Evolutionary conservation across 306 rosid species (phyloP).

Genomic region (Oemleria cerasiformis): DNA sequence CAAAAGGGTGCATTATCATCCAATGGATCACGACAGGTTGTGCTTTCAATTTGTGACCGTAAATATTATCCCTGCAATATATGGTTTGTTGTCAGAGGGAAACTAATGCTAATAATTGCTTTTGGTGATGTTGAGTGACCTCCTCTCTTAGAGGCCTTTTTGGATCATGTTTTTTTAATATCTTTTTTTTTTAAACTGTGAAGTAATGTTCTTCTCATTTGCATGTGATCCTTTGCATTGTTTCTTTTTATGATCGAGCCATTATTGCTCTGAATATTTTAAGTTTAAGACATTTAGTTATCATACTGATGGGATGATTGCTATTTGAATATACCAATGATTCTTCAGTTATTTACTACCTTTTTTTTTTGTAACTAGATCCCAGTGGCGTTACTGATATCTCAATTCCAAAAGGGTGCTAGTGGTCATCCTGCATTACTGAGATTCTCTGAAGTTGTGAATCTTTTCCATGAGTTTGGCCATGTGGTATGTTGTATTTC

Average conservation of each 20-base stretch:
- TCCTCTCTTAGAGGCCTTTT: neutral
- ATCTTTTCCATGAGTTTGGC: conserved; percentile 93
- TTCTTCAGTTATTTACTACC: neutral
- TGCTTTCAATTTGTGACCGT: neutral
- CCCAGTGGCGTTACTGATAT: conserved; percentile 72
- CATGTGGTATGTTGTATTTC: conserved; percentile 80
- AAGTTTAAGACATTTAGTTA: neutral
- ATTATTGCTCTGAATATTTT: neutral
- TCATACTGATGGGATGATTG: neutral
- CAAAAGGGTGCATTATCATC: conserved; percentile 75
- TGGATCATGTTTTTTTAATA: neutral
- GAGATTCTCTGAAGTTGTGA: conserved; percentile 87
- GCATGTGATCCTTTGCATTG: neutral
- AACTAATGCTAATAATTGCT: conserved; percentile 3
- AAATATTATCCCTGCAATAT: neutral
- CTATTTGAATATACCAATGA: neutral
- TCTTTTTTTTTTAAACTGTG: no score
- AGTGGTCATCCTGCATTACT: conserved; percentile 59
- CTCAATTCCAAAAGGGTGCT: conserved; percentile 66
- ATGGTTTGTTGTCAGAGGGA: neutral
- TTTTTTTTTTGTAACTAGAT: conserved; percentile 44
- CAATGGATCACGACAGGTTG: conserved; percentile 67
- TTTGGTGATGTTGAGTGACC: neutral
- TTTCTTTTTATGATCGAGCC: neutral
- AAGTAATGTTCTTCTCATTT: neutral